Percentiles rank a stretch among this genome's conserved stretches.
Evolutionary conservation across 1,284 basidiomycete genomes (phyloP).

Genomic region (Cryptococcus deneoformans): DNA sequence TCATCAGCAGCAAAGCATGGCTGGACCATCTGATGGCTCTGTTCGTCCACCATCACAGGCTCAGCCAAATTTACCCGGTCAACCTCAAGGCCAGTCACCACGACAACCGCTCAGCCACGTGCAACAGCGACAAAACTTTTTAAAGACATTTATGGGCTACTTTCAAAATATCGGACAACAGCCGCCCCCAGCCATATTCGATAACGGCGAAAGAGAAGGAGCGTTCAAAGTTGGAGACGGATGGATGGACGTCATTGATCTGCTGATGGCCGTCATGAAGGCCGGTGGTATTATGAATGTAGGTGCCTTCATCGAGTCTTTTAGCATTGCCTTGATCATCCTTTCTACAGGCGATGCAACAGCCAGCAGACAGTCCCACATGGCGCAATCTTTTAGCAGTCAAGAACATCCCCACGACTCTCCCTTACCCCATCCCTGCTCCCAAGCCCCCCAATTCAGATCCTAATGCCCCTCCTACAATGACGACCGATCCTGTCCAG

Average conservation of each 20-base stretch:
- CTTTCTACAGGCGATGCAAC: conserved; percentile 14
- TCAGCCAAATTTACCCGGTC: conserved; percentile 1
- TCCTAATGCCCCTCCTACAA: conserved; percentile 15
- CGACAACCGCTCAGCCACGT: conserved; percentile 8
- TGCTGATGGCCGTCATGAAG: conserved; percentile 37
- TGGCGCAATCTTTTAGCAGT: conserved; percentile 24
- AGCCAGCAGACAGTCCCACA: conserved; percentile 23
- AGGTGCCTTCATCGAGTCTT: conserved; percentile 1
- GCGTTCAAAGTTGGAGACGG: conserved; percentile 31
- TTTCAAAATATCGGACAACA: conserved; percentile 23
- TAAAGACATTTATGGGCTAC: conserved; percentile 28
- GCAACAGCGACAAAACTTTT: conserved; percentile 28
- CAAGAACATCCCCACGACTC: conserved; percentile 28
- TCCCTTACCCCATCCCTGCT: conserved; percentile 27
- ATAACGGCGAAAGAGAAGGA: conserved; percentile 32
- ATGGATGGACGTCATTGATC: conserved; percentile 38
- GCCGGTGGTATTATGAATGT: conserved; percentile 26
- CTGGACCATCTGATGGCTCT: conserved; percentile 3
- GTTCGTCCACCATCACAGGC: neutral
- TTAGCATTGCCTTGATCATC: neutral
- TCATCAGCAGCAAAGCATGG: conserved; percentile 4
- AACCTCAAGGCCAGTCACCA: neutral
- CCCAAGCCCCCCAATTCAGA: conserved; percentile 23
- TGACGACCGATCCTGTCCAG: conserved; percentile 31
- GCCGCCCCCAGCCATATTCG: conserved; percentile 35